Percentiles rank a stretch among this genome's conserved stretches.
These are phyloP conservation scores for Brassica hybrid DNA, from an alignment of 441 rosid genomes.

Conservation along the genomic window DNA sequence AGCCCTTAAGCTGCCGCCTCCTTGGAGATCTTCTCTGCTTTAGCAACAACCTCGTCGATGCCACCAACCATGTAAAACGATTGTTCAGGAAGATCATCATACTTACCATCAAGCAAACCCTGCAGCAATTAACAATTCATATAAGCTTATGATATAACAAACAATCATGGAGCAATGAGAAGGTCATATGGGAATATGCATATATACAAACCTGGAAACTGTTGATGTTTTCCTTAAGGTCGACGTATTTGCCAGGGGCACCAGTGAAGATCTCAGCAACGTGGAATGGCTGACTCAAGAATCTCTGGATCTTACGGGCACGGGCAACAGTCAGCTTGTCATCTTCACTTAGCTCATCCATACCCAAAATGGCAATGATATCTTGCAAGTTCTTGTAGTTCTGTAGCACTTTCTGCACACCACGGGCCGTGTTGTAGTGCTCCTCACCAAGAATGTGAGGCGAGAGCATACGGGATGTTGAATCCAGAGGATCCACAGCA, in stretches of 20 bases:
- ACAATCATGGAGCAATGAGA: background rate
- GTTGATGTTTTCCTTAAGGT: constrained; percentile 80
- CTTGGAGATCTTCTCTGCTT: constrained; percentile 91
- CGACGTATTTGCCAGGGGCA: constrained; percentile 96
- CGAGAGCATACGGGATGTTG: constrained; percentile 97
- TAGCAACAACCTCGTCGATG: constrained; percentile 92
- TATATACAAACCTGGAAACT: constrained; percentile 79
- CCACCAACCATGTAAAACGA: constrained; percentile 99
- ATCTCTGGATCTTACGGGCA: constrained; percentile 94
- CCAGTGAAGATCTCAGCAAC: constrained; percentile 98
- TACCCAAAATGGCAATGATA: constrained; percentile 96
- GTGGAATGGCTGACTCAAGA: constrained; percentile 99
- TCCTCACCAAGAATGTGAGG: constrained; percentile 95
- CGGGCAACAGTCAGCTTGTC: constrained; percentile 98
- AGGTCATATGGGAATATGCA: background rate
- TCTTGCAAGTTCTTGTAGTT: constrained; percentile 98
- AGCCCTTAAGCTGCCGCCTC: constrained; percentile 60
- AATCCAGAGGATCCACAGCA: constrained; percentile 96
- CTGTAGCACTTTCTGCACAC: constrained; percentile 95
- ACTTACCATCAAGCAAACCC: constrained; percentile 95
- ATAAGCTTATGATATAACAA: background rate
- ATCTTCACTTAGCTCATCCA: constrained; percentile 99
- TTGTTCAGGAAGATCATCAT: constrained; percentile 92
- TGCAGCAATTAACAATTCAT: constrained; percentile 35
- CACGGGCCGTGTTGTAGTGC: constrained; percentile 97